Base-by-base conservation (phyloP, 2,329 filamentous ascomycete genomes). In the Sporothrix dimorphospora region DNA sequence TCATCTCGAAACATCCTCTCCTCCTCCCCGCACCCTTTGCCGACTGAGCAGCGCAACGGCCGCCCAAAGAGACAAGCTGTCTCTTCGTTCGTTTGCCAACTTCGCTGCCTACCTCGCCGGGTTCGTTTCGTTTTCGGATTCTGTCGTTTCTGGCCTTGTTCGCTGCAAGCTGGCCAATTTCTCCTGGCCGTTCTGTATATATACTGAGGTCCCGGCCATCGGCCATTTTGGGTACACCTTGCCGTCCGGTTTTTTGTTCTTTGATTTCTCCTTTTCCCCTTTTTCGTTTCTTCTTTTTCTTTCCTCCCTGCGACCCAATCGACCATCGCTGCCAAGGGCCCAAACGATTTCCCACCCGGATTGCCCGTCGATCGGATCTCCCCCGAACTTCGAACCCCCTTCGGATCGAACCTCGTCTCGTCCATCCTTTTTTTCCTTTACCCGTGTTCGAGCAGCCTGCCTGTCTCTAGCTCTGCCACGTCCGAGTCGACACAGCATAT, bases 361-460 rank as follows among this genome's bases (percentile, higher is more conserved):
- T 66, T 66, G 63, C 42, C 51, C 47, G 67, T 69, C 67, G 53
- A 72, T 67, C 51, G 21, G 70, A 71, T 68, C 70, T 42, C 8
- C 61, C 61, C 49, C 45, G 53, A 63, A 63, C 61, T 59, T 45
- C 38, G 59, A 63, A 45, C 38, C 30, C 30, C 30, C 30, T 34
- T 6, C 30, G 30, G 30, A 3, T 27, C 12, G 59, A 45, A 12
- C 38, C 21, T 14, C 38, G 24, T 27, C 59, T 65, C 59, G 38
- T 45, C 57, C 6, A 61, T 40, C 68, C 16, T 49, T 34, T 40
- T 49, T n/a, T 7, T 49, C 4, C 40, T 24, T 42, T 2, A 12
- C 65, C 16, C 27, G 42, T 14, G 34, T 69, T 69, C 45, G 38
- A 61, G 24, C 42, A 49, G 42, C 42, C 8, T 34, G 3, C 12